Base-by-base conservation (phyloP, 768 basidiomycete species). In the Amanita inopinata region DNA sequence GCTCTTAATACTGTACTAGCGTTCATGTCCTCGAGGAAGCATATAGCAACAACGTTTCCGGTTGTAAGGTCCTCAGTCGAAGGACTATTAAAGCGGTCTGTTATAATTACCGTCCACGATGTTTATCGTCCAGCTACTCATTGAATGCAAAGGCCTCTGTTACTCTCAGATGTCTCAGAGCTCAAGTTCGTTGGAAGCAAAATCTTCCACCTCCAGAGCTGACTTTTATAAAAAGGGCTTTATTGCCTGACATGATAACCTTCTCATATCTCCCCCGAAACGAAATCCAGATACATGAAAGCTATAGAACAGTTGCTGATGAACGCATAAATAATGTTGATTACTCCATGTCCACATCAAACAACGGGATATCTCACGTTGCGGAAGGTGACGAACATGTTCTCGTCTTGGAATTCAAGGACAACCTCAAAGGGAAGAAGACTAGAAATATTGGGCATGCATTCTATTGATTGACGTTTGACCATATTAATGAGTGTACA, bases 1-100 rank as follows among this genome's bases (percentile, higher is more conserved):
- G 86, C 89, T 7, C 64, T 93, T 35, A 93, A 92, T 51, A 88
- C 89, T 10, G 86, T 94, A 3, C 71, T 92, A 30, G 89, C 84
- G 0, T 94, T 94, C 53, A 72, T 89, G 28, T 84, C 86, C 2
- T 80, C 86, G 0, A 71, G 86, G 47, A 84, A 86, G 49, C 76
- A 85, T 49, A 59, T 93, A 24, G 83, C 87, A 5, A 80, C 76
- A 5, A 91, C 86, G 0, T 93, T 91, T 53, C 67, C 78, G 4
- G 72, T 77, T 2, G 69, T 92, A 18, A 72, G 82, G 32, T 69
- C 73, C 10, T 87, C 86, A n/a, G 87, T 89, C 0, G 89, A 93
- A 63, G 67, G 72, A 35, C 66, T 92, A 5, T 58, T 91, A 14
- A 85, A 86, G 53, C 69, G 78, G 90, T 85, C 47, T 38, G 67